A percentile compares a stretch with the other conserved stretches of the same genome.
These are phyloP conservation scores for Clavispora vitiphila DNA, from an alignment of 805 yeast genomes.

Conservation along the genomic window DNA sequence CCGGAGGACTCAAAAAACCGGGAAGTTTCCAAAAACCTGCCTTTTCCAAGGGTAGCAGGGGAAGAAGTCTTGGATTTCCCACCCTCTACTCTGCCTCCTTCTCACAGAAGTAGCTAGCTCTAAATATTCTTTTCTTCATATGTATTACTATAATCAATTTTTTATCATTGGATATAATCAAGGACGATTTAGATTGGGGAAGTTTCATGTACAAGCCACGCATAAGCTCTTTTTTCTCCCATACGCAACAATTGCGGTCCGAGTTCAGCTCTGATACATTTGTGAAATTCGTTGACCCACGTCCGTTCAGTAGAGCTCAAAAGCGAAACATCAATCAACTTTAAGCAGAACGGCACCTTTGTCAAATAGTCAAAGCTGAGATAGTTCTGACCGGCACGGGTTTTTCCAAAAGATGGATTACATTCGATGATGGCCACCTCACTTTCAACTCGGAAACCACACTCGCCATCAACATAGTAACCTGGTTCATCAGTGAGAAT, in stretches of 20 bases:
- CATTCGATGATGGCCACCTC: conserved; percentile 58
- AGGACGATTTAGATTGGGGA: conserved; percentile 17
- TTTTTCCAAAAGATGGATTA: conserved; percentile 32
- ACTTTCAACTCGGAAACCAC: conserved; percentile 86
- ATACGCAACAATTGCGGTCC: conserved; percentile 39
- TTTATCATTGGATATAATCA: not conserved
- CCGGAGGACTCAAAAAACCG: conserved; percentile 9
- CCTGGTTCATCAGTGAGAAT: conserved; percentile 93
- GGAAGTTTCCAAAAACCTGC: conserved; percentile 14
- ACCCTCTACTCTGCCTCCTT: conserved; percentile 14
- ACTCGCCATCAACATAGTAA: conserved; percentile 81
- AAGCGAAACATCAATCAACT: conserved; percentile 29
- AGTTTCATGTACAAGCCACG: conserved; percentile 73
- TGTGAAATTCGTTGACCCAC: conserved; percentile 39
- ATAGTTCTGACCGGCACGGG: conserved; percentile 23
- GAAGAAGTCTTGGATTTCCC: conserved; percentile 11
- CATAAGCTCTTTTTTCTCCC: conserved; percentile 53
- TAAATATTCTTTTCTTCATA: not conserved
- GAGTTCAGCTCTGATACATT: conserved; percentile 27
- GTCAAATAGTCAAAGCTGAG: conserved; percentile 38
- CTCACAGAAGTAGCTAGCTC: conserved; percentile 4
- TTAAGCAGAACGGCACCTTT: conserved; percentile 36
- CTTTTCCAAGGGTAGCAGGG: conserved; percentile 4
- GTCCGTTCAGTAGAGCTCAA: conserved; percentile 25
- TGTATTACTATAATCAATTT: not conserved